Percentiles rank a stretch among this genome's conserved stretches.
These are phyloP conservation scores for Lithospermum erythrorhizon DNA, from an alignment of 257 asterid genomes.

Conservation along the genomic window DNA sequence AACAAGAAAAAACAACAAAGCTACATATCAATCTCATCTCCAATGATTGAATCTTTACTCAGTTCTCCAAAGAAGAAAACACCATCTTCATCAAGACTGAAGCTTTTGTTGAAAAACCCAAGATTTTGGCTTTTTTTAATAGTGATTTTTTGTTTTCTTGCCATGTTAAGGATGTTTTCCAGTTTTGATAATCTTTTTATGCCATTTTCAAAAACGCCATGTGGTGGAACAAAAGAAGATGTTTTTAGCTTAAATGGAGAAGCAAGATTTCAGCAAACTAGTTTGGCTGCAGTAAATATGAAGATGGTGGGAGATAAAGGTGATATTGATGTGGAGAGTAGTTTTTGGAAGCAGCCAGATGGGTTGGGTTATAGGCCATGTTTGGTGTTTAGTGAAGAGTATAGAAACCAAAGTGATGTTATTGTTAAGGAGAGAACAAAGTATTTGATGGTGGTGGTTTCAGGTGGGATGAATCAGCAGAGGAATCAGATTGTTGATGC, in stretches of 20 bases:
- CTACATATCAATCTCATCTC: not conserved
- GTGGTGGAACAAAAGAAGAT: conserved; percentile 31
- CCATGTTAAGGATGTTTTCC: conserved; percentile 45
- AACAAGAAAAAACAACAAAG: not conserved
- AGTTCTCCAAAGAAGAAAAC: conserved; percentile 26
- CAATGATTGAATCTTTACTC: not conserved
- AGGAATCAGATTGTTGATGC: conserved; percentile 98
- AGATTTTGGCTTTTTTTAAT: conserved; percentile 43
- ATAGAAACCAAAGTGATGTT: conserved; percentile 30
- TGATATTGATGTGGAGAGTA: conserved; percentile 18
- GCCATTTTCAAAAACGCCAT: conserved; percentile 44
- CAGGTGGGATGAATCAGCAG: conserved; percentile 97
- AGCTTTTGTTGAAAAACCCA: conserved; percentile 37
- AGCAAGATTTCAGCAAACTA: conserved; percentile 10
- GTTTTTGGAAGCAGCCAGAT: conserved; percentile 89
- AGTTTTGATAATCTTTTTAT: conserved; percentile 30
- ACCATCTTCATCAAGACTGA: conserved; percentile 18
- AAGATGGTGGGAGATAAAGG: conserved; percentile 6
- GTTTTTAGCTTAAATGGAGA: conserved; percentile 18
- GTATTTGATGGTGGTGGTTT: conserved; percentile 77
- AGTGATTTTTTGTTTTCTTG: conserved; percentile 35
- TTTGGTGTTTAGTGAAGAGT: conserved; percentile 50
- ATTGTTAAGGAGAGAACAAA: conserved; percentile 53
- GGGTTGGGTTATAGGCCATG: conserved; percentile 87
- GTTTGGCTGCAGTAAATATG: not conserved